Conservation (phyloP, 2,329 filamentous ascomycete species). For the Colletotrichum eleusines region DNA sequence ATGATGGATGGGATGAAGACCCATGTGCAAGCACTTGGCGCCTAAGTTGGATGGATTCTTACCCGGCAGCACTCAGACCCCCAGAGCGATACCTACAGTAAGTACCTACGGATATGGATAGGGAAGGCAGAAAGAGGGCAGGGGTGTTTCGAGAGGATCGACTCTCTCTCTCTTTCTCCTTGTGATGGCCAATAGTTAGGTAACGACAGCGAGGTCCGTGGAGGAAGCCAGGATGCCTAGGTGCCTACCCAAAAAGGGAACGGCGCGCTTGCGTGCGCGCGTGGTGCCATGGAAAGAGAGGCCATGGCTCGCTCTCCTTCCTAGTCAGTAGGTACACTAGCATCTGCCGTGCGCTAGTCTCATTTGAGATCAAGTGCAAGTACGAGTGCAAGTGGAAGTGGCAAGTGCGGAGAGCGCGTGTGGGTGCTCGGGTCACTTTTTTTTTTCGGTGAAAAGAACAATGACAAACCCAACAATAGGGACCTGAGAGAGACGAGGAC, state of each 20-base stretch:
- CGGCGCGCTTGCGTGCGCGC: constrained; percentile 14
- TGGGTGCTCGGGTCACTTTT: constrained; percentile 26
- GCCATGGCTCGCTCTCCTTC: constrained; percentile 8
- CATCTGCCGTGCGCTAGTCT: no score
- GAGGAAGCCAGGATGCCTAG: neutral
- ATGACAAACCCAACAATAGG: neutral
- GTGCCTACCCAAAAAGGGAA: no score
- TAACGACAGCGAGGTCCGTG: constrained; percentile 17
- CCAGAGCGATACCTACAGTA: neutral
- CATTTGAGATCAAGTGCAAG: no score
- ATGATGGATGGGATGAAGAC: constrained; percentile 1
- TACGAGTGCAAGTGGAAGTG: no score
- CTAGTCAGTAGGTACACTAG: no score
- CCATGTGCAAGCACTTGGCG: constrained; percentile 3
- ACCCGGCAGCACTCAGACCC: neutral
- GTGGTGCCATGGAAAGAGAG: neutral
- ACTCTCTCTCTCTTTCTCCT: neutral
- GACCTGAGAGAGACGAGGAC: neutral
- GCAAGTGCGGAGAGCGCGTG: no score
- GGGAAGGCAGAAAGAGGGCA: neutral
- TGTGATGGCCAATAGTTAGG: neutral
- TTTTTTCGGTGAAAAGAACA: neutral
- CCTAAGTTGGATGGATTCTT: neutral
- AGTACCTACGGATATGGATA: no score
- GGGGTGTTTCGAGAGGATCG: neutral